Base-by-base conservation (phyloP, 305 asterid genomes). In the Monarda citriodora region DNA sequence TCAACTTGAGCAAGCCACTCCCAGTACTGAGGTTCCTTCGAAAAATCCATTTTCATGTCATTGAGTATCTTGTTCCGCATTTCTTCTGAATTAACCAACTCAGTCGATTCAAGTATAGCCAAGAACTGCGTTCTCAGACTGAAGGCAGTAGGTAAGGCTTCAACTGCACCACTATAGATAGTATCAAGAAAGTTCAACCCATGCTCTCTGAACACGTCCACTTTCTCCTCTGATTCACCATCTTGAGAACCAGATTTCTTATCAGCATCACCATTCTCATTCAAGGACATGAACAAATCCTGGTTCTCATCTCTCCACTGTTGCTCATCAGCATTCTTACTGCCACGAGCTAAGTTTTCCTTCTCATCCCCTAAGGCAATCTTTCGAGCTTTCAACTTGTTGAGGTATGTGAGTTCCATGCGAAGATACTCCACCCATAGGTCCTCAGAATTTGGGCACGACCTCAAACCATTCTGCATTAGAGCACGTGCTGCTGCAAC, bases 391-490 rank as follows among this genome's bases (percentile, higher is more conserved):
- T 77, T 88, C 61, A 94, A 79, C 79, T 88, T 91, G 79, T 80
- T 90, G 32, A 94, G 84, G 78, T 85, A 87, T 9, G 97, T 91
- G 66, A 94, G 93, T 65, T 94, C 99, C 99, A 94, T 88, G 3
- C 94, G 96, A 37, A 94, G 93, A 67, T 90, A 94, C 69, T 94
- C 99, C 29, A 94, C 79, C 97, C 97, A 90, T 26, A 94, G 70
- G 71, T 88, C 97, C 79, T 94, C 95, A 31, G 96, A 88, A 67
- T 76, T 56, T 12, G 99, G 87, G 68, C 99, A 94, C 22, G 86
- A 84, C 78, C 98, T 83, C 92, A 94, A 78, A 53, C 99, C 99
- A 54, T 82, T 82, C 74, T 82, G 96, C 99, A 94, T 94, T 9
- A 91, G 82, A 67, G 96, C 86, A 54, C 99, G 95, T 18, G 96